phyloP scores from a whole-genome alignment of 2,329 filamentous ascomycete genomes.

The Botrytis tulipae region DNA sequence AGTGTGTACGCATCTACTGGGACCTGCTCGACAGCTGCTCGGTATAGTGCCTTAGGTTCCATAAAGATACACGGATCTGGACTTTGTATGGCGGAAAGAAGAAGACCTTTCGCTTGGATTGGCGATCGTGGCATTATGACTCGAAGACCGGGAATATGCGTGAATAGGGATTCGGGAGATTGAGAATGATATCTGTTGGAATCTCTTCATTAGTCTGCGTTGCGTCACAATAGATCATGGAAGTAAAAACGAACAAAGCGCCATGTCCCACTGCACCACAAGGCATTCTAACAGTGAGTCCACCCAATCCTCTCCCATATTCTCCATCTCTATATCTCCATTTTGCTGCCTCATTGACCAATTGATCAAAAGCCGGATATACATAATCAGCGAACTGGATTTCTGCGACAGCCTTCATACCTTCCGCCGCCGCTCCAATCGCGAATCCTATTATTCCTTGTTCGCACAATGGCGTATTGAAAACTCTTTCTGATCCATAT shows the following conservation, averaged over 20 bases:
- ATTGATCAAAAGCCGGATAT: constrained; percentile 73
- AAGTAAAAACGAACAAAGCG: constrained; percentile 50
- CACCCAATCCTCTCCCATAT: constrained; percentile 57
- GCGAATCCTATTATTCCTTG: constrained; percentile 94
- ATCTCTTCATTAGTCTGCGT: constrained; percentile 20
- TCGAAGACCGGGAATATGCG: constrained; percentile 66
- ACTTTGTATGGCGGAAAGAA: constrained; percentile 60
- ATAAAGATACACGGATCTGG: constrained; percentile 72
- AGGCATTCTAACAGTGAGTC: constrained; percentile 70
- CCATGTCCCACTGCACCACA: constrained; percentile 71
- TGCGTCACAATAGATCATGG: neutral
- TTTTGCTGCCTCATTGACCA: constrained; percentile 75
- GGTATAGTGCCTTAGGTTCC: constrained; percentile 73
- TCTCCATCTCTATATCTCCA: constrained; percentile 64
- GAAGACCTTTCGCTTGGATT: constrained; percentile 67
- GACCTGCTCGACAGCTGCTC: constrained; percentile 70
- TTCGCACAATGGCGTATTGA: constrained; percentile 93
- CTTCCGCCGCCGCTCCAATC: constrained; percentile 84
- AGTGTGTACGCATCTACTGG: constrained; percentile 66
- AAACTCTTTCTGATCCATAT: constrained; percentile 84
- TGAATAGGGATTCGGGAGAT: constrained; percentile 69
- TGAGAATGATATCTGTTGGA: constrained; percentile 62
- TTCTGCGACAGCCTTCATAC: constrained; percentile 89
- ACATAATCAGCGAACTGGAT: constrained; percentile 80
- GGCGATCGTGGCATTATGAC: constrained; percentile 70